Evolutionary conservation across 345 rosid species (phyloP).

Genomic region (Linum lewisii): DNA sequence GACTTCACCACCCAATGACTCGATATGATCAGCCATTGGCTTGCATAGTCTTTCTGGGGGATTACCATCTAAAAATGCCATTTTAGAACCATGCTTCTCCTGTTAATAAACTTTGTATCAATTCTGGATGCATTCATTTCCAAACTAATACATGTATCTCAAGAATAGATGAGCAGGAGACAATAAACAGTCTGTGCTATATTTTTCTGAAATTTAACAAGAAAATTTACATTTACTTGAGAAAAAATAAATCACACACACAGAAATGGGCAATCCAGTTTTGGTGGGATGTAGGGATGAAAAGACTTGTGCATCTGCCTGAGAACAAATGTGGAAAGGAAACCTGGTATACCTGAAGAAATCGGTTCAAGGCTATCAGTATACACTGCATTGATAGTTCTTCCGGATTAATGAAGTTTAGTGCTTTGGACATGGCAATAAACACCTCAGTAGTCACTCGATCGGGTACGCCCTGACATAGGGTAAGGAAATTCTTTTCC

Average conservation of each 20-base stretch:
- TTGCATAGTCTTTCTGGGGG: constrained; percentile 93
- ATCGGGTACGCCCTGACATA: constrained; percentile 70
- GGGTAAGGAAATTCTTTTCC: not conserved
- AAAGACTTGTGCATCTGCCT: not conserved
- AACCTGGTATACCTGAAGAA: constrained; percentile 68
- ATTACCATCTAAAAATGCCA: constrained; percentile 96
- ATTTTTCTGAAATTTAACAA: not conserved
- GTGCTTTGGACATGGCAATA: constrained; percentile 96
- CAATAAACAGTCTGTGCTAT: not conserved
- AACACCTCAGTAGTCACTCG: constrained; percentile 94
- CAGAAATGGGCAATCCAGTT: not conserved
- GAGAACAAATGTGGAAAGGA: not conserved
- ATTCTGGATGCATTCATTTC: constrained; percentile 1
- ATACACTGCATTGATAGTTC: constrained; percentile 95
- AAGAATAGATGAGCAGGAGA: not conserved
- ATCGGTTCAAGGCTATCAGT: constrained; percentile 82
- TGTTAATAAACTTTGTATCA: constrained; percentile 19
- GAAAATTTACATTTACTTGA: not conserved
- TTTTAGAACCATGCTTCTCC: constrained; percentile 97
- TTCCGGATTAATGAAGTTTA: constrained; percentile 87
- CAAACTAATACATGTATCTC: not conserved
- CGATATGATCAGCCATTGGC: constrained; percentile 73
- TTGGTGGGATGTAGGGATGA: not conserved
- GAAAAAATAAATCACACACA: no score
- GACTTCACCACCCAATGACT: constrained; percentile 77